Evolutionary conservation across 108 stramenopile genomes (phyloP), one percentile per base, ranked within the genome.

Genomic region (Nitzschia palea): DNA sequence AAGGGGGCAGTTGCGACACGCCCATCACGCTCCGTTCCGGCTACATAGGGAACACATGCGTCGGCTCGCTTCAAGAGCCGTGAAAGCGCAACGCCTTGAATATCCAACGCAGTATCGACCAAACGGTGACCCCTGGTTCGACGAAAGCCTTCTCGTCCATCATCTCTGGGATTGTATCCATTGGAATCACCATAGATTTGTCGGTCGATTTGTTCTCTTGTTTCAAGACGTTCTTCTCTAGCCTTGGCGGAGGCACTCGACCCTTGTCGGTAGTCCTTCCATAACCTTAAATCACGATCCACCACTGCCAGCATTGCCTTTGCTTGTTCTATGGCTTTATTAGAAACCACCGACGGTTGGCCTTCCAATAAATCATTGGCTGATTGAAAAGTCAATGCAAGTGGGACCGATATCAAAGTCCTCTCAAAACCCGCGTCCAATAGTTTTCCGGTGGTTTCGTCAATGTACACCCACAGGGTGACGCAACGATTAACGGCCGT

Each of bases 401-500:
- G 30, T 18, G 94, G 89, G 30, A 70, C 64, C 14, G 82, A 79
- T 32, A 90, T 86, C 18, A 92, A 44, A 22, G 82, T 82, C 36
- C 91, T 67, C 48, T 95, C 94, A 52, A 95, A 53, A 12, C 94
- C 89, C 28, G 89, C 85, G 36, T 95, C 94, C 4, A 92, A 53
- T 0, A 93, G 27, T 36, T 77, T 86, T 14, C 94, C 94, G 30
- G 75, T 74, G 61, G 71, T 55, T 53, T 89, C 88, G 56, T 95
- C 94, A 50, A 95, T 82, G 69, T 92, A 95, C 1, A 79, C 94
- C 90, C 90, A 92, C 1, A 95, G 45, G 3, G 89, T 89, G 17
- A 95, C 89, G 52, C 89, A 89, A 37, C 82, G 74, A 67, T 90
- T 89, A 12, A 70, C 48, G 27, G 67, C 25, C 14, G 57, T 48